Percentiles rank a stretch among this genome's conserved stretches.
These are phyloP conservation scores for Botrytis aclada DNA, from an alignment of 2,329 filamentous ascomycete species.

Conservation along the genomic window DNA sequence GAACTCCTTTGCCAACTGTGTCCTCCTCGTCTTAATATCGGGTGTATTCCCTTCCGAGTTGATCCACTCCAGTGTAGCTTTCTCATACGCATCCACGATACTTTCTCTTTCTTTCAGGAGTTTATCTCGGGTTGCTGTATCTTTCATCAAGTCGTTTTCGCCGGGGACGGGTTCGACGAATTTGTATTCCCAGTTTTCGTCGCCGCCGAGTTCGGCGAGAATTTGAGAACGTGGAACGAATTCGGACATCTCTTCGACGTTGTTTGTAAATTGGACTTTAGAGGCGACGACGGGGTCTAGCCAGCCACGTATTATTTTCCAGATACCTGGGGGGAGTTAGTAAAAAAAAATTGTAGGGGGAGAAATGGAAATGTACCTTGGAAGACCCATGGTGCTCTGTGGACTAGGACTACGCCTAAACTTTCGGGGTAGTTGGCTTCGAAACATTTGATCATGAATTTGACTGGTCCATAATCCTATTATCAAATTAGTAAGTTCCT, in stretches of 20 bases:
- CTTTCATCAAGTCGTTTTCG: constrained; percentile 75
- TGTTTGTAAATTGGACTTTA: constrained; percentile 93
- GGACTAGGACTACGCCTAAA: constrained; percentile 83
- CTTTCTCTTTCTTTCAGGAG: constrained; percentile 61
- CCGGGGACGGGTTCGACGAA: constrained; percentile 73
- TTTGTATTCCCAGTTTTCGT: constrained; percentile 78
- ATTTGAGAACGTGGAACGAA: constrained; percentile 72
- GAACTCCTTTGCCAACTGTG: constrained; percentile 60
- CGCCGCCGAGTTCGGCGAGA: constrained; percentile 78
- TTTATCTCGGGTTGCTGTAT: constrained; percentile 58
- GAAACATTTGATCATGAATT: constrained; percentile 99
- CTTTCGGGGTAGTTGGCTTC: constrained; percentile 98
- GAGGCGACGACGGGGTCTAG: constrained; percentile 91
- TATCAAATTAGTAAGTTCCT: constrained; percentile 24
- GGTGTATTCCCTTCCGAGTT: constrained; percentile 40
- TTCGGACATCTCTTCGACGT: constrained; percentile 69
- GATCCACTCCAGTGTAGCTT: constrained; percentile 74
- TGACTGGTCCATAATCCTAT: constrained; percentile 89
- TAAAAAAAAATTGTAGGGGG: not conserved
- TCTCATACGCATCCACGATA: constrained; percentile 72
- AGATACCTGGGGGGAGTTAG: constrained; percentile 61
- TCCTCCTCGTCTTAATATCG: constrained; percentile 54
- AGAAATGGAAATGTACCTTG: constrained; percentile 56
- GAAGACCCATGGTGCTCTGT: constrained; percentile 97
- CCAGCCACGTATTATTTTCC: constrained; percentile 94